Evolutionary conservation across 2,329 filamentous ascomycete species (phyloP), one percentile per base, ranked within the genome.

Genomic region (Triangularia setosa): DNA sequence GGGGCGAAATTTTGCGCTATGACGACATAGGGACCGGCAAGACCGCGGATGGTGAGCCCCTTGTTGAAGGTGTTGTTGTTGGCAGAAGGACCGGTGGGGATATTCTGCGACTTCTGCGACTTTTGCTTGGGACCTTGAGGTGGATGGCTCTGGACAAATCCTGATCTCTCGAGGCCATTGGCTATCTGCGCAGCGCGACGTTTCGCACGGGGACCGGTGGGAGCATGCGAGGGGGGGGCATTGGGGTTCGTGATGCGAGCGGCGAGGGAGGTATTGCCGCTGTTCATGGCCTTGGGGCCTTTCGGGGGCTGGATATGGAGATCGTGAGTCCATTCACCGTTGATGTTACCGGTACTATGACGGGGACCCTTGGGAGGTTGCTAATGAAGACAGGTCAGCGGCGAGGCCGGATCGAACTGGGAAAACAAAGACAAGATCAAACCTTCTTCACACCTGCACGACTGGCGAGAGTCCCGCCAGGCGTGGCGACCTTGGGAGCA

Each of bases 1-100:
- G 86, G 86, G 12, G 91, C 91, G 74, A 95, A 92, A 79, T 95
- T 95, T 76, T 91, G 89, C 2, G 89, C 90, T 74, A 92, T 84
- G 24, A 95, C 84, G 18, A 85, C 84, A 70, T 85, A 91, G 1
- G 90, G 90, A 0, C 90, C 89, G 0, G 88, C 88, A 8, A 89
- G 79, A n/a, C 91, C 91, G 61, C 87, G 82, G 68, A 95, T 93
- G 35, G 83, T 87, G 55, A 94, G 83, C 21, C 88, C 87, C 65
- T 73, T 73, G 33, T 67, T 68, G 60, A 68, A 68, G 2, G 23
- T 72, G 66, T 72, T 74, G 69, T 71, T 73, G 64, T 16, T 44
- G 16, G 56, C 30, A 18, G 57, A 30, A 14, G 58, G 40, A 28
- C 33, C 58, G 8, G 58, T n/a, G 16, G 58, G 58, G 7, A 40